Conservation (phyloP, 495 filamentous ascomycete species). For the Penicillium bovifimosum region DNA sequence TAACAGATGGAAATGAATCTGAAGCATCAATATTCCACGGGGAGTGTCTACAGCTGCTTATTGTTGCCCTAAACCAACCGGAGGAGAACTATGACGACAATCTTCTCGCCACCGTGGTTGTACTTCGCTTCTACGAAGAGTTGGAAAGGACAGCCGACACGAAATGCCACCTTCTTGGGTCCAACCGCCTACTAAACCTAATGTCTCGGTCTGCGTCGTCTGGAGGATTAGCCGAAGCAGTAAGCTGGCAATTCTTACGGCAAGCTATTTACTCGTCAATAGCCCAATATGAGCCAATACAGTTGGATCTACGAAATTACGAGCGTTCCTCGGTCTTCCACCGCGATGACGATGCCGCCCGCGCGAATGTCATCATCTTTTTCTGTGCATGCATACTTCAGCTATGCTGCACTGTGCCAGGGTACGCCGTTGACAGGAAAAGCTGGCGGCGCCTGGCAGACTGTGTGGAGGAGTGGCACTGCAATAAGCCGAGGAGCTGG, state of each 20-base stretch:
- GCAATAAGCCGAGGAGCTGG: conserved; percentile 28
- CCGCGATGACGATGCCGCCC: conserved; percentile 30
- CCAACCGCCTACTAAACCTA: conserved; percentile 34
- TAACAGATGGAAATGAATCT: conserved; percentile 24
- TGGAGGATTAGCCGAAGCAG: conserved; percentile 33
- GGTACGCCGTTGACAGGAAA: conserved; percentile 15
- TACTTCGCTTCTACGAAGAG: conserved; percentile 35
- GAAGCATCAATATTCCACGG: conserved; percentile 37
- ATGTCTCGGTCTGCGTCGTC: conserved; percentile 34
- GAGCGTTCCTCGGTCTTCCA: conserved; percentile 31
- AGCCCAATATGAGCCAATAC: conserved; percentile 30
- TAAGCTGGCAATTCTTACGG: conserved; percentile 37
- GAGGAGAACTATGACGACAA: conserved; percentile 31
- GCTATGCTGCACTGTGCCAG: conserved; percentile 19
- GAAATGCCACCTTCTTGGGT: conserved; percentile 34
- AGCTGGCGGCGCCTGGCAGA: conserved; percentile 24
- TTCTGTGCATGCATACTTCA: conserved; percentile 35
- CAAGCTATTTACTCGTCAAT: conserved; percentile 37
- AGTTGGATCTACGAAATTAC: conserved; percentile 32
- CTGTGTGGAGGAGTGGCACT: conserved; percentile 29
- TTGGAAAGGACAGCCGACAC: conserved; percentile 28
- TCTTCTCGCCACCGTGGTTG: conserved; percentile 32
- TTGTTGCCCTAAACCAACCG: conserved; percentile 24
- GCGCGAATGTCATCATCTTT: conserved; percentile 32
- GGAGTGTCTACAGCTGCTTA: conserved; percentile 31